Percentiles rank a stretch among this genome's conserved stretches.
Evolutionary conservation across 2,329 filamentous ascomycete species (phyloP).

Genomic region (Fonsecaea multimorphosa): DNA sequence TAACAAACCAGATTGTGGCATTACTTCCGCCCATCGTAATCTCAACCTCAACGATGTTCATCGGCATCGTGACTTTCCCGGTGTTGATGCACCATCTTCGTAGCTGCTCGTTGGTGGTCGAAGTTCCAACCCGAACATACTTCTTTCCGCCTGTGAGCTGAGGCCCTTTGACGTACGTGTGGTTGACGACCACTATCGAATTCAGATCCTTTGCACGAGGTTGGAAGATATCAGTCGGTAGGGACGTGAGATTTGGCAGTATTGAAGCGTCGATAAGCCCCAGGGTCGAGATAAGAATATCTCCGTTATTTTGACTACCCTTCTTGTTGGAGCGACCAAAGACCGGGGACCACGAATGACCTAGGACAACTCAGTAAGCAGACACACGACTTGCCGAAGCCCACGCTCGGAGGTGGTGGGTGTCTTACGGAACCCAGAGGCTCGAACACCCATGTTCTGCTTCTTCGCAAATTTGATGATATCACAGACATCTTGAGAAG

Average conservation of each 20-base stretch:
- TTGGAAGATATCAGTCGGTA: conserved; percentile 31
- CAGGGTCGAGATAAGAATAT: conserved; percentile 51
- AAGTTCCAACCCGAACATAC: conserved; percentile 52
- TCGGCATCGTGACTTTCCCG: conserved; percentile 49
- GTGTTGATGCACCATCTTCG: conserved; percentile 52
- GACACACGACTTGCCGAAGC: neutral
- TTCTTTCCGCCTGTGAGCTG: conserved; percentile 41
- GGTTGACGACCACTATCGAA: conserved; percentile 32
- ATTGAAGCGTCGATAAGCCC: conserved; percentile 43
- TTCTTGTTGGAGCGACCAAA: conserved; percentile 31
- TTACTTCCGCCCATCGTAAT: conserved; percentile 57
- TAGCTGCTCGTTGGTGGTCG: conserved; percentile 56
- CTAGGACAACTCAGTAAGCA: conserved; percentile 18
- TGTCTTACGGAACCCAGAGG: conserved; percentile 33
- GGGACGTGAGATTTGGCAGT: conserved; percentile 35
- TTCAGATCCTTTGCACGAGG: conserved; percentile 34
- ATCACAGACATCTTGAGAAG: conserved; percentile 31
- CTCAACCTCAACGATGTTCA: conserved; percentile 57
- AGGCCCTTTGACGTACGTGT: conserved; percentile 30
- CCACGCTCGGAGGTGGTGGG: neutral
- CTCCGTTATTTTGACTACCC: conserved; percentile 38
- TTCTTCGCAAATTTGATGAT: conserved; percentile 35
- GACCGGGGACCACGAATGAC: conserved; percentile 36
- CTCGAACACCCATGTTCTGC: conserved; percentile 34
- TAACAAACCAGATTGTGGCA: conserved; percentile 37